Evolutionary conservation across 73 alveolate species (phyloP), one percentile per base, ranked within the genome.

Genomic region (Stentor coeruleus): DNA sequence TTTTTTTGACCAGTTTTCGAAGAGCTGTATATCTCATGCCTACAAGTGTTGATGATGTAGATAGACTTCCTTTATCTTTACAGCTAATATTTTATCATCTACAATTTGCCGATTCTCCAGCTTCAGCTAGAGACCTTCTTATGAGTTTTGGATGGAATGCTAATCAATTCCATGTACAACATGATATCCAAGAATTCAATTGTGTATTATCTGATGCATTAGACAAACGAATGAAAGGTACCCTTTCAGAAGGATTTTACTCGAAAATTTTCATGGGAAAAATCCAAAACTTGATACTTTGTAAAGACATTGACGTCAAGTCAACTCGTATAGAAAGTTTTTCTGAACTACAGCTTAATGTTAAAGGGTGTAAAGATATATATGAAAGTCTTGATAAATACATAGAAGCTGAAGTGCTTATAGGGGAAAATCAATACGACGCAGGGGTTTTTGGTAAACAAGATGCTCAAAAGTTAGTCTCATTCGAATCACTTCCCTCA

Each of bases 181-280:
- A 94, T 84, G 98, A 92, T 83, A 96, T 94, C 20, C 91, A 92
- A 83, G 98, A 94, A 81, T 94, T 94, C 83, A 85, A 88, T 82
- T 82, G 82, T 37, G 88, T 81, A 66, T 83, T 92, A 74, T 82
- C 90, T 72, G 97, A 94, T 76, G 92, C 88, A 6, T 86, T 92
- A 81, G 97, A 94, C 77, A 79, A 91, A 81, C 81, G 92, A 89
- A 92, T 92, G 95, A 84, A 83, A 55, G 91, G 88, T 36, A 84
- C 97, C 3, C 76, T 80, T 3, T 86, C 85, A 3, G 74, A 39
- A 57, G 91, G 97, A 0, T 89, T 96, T 80, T 94, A 89, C 74
- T 82, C 85, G 59, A 82, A 86, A 76, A 82, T 92, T 80, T 91
- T 92, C 58, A 89, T 89, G 74, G 98, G 98, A 35, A 88, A 87